These are phyloP conservation scores for Silene coronaria DNA, from an alignment of 179 eudicot species.

Conservation along the genomic window DNA sequence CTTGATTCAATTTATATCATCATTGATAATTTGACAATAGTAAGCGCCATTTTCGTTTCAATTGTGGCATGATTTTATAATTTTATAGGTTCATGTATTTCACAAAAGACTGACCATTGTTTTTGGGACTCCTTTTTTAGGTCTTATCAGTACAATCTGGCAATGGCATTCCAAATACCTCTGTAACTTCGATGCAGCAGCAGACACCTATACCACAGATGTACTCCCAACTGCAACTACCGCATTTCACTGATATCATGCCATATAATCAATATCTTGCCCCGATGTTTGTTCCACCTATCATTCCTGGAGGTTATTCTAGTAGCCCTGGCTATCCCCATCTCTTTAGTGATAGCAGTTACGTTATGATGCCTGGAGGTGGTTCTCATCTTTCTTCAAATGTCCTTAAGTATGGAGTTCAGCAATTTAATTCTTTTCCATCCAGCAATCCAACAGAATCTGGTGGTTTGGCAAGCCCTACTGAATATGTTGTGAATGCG, in stretches of 20 bases:
- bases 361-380: constrained; percentile 78
- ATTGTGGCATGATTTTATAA: too few relatives aligned
- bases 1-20: too few relatives aligned
- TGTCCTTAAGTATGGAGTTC: constrained; percentile 69
- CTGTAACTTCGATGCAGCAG: constrained; percentile 62
- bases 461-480: constrained; percentile 53
- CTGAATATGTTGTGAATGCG: constrained; percentile 75
- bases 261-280: constrained; percentile 79
- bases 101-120: background rate
- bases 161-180: constrained; percentile 47
- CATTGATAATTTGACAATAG: too few relatives aligned
- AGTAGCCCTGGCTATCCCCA: constrained; percentile 74
- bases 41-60: too few relatives aligned
- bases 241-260: constrained; percentile 71
- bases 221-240: constrained; percentile 80
- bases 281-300: constrained; percentile 77
- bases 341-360: constrained; percentile 78
- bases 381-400: constrained; percentile 61
- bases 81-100: background rate
- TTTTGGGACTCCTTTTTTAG: constrained; percentile 27
- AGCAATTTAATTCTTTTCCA: constrained; percentile 79
- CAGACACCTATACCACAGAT: constrained; percentile 62
- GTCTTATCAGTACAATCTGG: constrained; percentile 46
- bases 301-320: constrained; percentile 74
- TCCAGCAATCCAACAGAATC: constrained; percentile 61